Evolutionary conservation across 2,329 filamentous ascomycete genomes (phyloP).

Genomic region (Fusarium algeriense): DNA sequence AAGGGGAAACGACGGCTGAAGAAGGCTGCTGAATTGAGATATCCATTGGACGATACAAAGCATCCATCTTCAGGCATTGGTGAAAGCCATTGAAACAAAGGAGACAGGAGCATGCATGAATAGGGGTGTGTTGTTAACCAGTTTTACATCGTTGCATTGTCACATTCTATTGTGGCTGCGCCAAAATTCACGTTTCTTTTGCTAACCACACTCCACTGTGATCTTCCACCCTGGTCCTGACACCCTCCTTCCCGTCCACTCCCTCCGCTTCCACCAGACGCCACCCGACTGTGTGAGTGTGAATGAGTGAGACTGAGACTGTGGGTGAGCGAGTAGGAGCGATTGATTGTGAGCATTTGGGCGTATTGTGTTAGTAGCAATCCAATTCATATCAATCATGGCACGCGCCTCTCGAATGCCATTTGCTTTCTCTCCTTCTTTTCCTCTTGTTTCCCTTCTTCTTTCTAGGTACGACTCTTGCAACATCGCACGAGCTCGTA

Average conservation of each 20-base stretch:
- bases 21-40: constrained; percentile 12
- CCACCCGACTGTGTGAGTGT: constrained; percentile 18
- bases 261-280: constrained; percentile 27
- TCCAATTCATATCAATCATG: constrained; percentile 37
- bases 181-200: constrained; percentile 31
- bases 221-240: constrained; percentile 9
- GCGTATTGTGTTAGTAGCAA: constrained; percentile 8
- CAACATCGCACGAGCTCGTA: constrained; percentile 26
- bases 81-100: constrained; percentile 12
- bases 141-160: constrained; percentile 27
- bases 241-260: constrained; percentile 30
- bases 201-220: constrained; percentile 6
- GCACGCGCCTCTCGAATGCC: constrained; percentile 21
- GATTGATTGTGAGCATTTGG: constrained; percentile 18
- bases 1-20: constrained; percentile 39
- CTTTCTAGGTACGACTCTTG: constrained; percentile 5
- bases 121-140: constrained; percentile 11
- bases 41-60: constrained; percentile 20
- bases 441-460: constrained; percentile 2
- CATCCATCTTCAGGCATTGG: constrained; percentile 22
- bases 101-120: neutral
- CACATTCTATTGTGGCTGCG: constrained; percentile 29
- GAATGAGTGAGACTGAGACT: constrained; percentile 14
- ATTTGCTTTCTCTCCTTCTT: constrained; percentile 5
- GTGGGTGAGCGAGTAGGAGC: neutral